Base-by-base conservation (phyloP, 2,329 filamentous ascomycete genomes). In the Zymoseptoria tritici region DNA sequence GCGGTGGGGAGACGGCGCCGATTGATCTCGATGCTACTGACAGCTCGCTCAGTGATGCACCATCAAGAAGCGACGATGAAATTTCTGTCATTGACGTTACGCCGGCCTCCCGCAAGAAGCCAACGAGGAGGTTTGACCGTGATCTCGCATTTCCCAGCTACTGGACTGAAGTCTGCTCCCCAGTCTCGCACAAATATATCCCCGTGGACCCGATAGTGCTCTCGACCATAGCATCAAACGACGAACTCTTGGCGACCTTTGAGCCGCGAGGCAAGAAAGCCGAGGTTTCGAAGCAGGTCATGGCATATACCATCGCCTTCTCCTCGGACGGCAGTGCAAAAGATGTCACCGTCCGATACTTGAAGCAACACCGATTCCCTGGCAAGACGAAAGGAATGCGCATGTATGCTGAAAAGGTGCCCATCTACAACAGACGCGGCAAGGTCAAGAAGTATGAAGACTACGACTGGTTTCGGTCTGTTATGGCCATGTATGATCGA, bases 271-370 rank as follows among this genome's bases (percentile, higher is more conserved):
- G 93, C 5, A 83, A 81, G 42, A 90, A 89, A 70, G 91, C 92
- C 0, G 91, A 96, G 36, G 91, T 88, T 68, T 85, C 88, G 0
- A 93, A 90, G 67, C 93, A 97, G 73, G 85, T 96, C 11, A 91
- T 96, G 69, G 89, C 90, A 52, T 99, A 99, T 69, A 83, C 96
- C 2, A 80, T 97, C 20, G 92, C 88, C 0, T 90, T 89, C 74
- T 90, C 89, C 0, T 76, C 84, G 2, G 92, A 97, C 70, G 90
- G 90, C 2, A 92, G 91, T 0, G 92, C 91, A 11, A 97, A 97
- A 72, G 94, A 99, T 71, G 89, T 99, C 16, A 99, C 94, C 0
- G 86, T 94, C 9, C 84, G 94, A 26, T 99, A 99, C 72, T 78
- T 99, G 7, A 92, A 88, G 68, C 85, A 87, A 21, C 89, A 89